These are phyloP conservation scores for Drechslerella stenobrocha DNA, from an alignment of 2,329 filamentous ascomycete genomes.

Conservation along the genomic window DNA sequence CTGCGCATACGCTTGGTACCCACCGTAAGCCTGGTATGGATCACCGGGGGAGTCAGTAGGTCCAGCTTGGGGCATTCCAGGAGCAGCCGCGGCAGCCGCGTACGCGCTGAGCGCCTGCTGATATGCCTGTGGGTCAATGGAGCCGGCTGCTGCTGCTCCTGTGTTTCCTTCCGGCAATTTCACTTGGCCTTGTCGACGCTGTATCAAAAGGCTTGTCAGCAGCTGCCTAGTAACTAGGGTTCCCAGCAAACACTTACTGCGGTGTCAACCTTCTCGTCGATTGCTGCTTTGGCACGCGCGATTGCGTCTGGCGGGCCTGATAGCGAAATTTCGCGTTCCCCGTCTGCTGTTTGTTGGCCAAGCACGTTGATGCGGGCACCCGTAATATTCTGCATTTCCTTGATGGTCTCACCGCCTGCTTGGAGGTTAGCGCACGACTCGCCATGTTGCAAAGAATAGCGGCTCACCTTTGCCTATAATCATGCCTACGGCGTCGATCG, in stretches of 20 bases:
- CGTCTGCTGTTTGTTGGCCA: conserved; percentile 74
- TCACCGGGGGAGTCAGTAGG: conserved; percentile 49
- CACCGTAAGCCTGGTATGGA: conserved; percentile 53
- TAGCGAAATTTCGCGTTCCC: conserved; percentile 82
- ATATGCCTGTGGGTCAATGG: conserved; percentile 33
- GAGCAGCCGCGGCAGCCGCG: conserved; percentile 41
- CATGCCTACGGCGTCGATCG: conserved; percentile 91
- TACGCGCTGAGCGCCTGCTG: conserved; percentile 42
- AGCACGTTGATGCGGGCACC: conserved; percentile 95
- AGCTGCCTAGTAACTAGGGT: neutral
- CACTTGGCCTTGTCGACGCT: conserved; percentile 46
- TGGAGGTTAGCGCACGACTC: conserved; percentile 20
- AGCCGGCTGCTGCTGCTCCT: conserved; percentile 14
- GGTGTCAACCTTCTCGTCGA: conserved; percentile 88
- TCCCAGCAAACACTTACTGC: conserved; percentile 65
- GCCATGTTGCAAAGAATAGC: neutral
- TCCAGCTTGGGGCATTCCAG: conserved; percentile 22
- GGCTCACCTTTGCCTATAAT: conserved; percentile 79
- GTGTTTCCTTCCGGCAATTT: conserved; percentile 27
- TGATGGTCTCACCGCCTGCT: conserved; percentile 80
- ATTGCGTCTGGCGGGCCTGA: conserved; percentile 78
- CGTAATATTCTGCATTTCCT: conserved; percentile 84
- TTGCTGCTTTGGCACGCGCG: conserved; percentile 76
- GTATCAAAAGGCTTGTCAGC: conserved; percentile 16
- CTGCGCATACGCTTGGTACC: conserved; percentile 53